Evolutionary conservation across 2,329 filamentous ascomycete genomes (phyloP), one percentile per base, ranked within the genome.

Genomic region (Fusarium tanahbumbuense): DNA sequence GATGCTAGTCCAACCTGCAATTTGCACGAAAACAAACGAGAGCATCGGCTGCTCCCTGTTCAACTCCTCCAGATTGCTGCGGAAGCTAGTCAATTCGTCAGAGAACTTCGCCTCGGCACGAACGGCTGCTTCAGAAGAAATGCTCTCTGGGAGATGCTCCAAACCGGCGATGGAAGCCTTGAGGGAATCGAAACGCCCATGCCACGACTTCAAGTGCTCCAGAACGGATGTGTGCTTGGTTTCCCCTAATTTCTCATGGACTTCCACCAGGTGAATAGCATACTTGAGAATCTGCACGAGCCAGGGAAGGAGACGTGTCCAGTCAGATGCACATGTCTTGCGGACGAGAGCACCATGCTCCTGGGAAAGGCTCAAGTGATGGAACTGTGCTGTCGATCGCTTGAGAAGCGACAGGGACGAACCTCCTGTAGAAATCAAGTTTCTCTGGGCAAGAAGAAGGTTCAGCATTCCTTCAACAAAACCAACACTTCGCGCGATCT

Each of bases 401-500:
- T 81, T 76, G 8, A 89, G 79, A 16, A 75, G 75, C 15, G 75
- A 73, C 13, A 86, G 74, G 2, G 81, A 77, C 16, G 75, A 76
- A 5, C 83, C 70, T 15, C 80, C 75, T 20, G 79, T 70, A 44
- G 83, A 80, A 34, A 91, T 80, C 8, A 81, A 79, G 48, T 78
- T 79, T 62, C 91, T 85, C 77, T 94, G 92, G 6, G 82, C 80
- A 15, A 93, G 76, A 2, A 88, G 78, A n/a, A 89, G 81, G 63
- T 91, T 86, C 30, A 98, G 83, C 63, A 98, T 85, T 27, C 94
- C 93, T 78, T 99, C 96, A n/a, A 98, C 83, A 70, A 93, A 93
- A 0, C 93, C 93, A 50, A 92, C 87, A 77, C 93, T 94, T 75
- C 94, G 88, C 44, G 87, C 86, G 10, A 96, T 87, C 73, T 98